Evolutionary conservation across 805 yeast genomes (phyloP).

Genomic region (Starmerella sp.): DNA sequence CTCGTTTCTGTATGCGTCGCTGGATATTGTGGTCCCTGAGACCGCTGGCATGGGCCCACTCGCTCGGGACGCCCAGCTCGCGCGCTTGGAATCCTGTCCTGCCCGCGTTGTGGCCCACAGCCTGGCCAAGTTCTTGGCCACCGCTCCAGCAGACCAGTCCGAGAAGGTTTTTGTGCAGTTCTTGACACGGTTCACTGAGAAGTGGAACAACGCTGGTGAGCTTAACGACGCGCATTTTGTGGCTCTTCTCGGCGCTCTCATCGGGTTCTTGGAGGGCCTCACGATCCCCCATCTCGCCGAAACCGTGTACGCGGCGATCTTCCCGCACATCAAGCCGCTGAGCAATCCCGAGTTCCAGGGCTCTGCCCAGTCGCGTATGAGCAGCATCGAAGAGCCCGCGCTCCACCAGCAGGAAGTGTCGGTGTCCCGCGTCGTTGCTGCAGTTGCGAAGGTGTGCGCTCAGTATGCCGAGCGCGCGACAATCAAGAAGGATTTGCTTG

Average conservation of each 20-base stretch:
- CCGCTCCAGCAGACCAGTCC: background rate
- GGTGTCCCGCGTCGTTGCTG: background rate
- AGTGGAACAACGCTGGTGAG: background rate
- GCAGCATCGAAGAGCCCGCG: background rate
- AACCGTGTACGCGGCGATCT: background rate
- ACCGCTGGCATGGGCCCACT: background rate
- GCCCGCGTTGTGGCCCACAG: conserved; percentile 3
- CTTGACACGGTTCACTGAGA: conserved; percentile 1
- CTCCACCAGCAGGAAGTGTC: background rate
- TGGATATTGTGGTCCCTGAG: background rate
- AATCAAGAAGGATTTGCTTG: background rate
- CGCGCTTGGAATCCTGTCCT: conserved; percentile 36
- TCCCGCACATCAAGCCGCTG: background rate
- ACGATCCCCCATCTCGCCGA: background rate
- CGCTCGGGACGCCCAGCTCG: background rate
- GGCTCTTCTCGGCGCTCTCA: conserved; percentile 4
- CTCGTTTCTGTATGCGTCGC: background rate
- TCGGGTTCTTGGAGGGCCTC: conserved; percentile 16
- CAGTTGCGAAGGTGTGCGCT: conserved; percentile 11
- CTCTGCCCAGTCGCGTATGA: conserved; percentile 1
- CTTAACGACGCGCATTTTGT: background rate
- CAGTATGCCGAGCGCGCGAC: conserved; percentile 12
- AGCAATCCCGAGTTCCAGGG: conserved; percentile 1
- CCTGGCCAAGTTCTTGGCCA: conserved; percentile 1
- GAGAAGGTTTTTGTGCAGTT: background rate